A percentile compares a stretch with the other conserved stretches of the same genome.
These are phyloP conservation scores for Trypanosoma avium DNA, from an alignment of 208 protist genomes.

Conservation along the genomic window DNA sequence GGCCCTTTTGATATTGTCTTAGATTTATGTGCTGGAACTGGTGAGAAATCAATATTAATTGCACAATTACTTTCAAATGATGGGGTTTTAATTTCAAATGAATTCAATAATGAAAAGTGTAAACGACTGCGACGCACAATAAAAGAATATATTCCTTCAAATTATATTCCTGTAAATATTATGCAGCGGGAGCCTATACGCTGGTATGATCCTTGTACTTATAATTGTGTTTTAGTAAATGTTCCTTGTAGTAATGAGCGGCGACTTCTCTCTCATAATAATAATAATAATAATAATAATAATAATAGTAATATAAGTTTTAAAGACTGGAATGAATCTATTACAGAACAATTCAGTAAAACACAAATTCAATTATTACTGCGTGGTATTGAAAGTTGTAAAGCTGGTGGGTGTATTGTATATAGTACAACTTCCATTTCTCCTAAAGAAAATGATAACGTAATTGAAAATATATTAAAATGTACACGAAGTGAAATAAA, in stretches of 20 bases:
- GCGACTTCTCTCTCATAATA: no score
- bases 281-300: no score
- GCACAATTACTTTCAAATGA: conserved; percentile 71
- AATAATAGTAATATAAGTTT: conserved; percentile 31
- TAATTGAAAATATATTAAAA: conserved; percentile 66
- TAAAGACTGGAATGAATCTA: conserved; percentile 53
- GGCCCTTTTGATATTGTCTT: conserved; percentile 71
- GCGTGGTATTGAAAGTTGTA: conserved; percentile 76
- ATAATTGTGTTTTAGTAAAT: conserved; percentile 87
- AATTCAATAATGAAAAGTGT: conserved; percentile 57
- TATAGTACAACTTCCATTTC: conserved; percentile 93
- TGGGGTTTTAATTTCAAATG: conserved; percentile 75
- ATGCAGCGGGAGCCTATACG: conserved; percentile 72
- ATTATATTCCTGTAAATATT: conserved; percentile 54
- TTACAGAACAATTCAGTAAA: conserved; percentile 33
- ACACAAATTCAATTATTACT: conserved; percentile 71
- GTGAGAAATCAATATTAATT: conserved; percentile 78
- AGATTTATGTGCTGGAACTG: conserved; percentile 81
- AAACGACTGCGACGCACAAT: conserved; percentile 66
- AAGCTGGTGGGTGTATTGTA: conserved; percentile 76
- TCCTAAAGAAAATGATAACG: conserved; percentile 85
- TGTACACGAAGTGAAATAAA: conserved; percentile 59
- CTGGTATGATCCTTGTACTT: conserved; percentile 65
- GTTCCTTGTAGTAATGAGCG: conserved; percentile 93
- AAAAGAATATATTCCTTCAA: conserved; percentile 66